A percentile compares a stretch with the other conserved stretches of the same genome.
phyloP scores from a whole-genome alignment of 192 early-diverging fungal species.

The Geosiphon pyriformis region DNA sequence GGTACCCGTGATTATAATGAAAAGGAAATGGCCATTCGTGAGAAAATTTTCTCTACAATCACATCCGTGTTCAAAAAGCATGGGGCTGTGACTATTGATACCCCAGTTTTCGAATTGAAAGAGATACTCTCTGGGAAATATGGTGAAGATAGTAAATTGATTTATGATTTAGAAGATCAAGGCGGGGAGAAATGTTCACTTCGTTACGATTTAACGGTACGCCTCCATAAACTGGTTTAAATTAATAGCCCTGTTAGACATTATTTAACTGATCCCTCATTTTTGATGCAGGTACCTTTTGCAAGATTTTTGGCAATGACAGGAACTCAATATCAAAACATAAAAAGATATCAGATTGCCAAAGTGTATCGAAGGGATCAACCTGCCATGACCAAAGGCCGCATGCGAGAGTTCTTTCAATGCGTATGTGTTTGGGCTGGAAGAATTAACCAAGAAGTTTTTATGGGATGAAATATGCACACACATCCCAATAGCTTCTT shows the following conservation, averaged over 20 bases:
- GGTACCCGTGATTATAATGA: conserved; percentile 94
- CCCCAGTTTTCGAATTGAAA: conserved; percentile 96
- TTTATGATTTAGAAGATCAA: conserved; percentile 96
- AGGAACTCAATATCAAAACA: conserved; percentile 68
- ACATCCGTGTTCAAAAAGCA: conserved; percentile 87
- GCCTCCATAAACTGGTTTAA: conserved; percentile 3
- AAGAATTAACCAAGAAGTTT: no score
- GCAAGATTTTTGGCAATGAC: conserved; percentile 95
- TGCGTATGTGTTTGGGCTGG: conserved; percentile 56
- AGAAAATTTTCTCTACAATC: conserved; percentile 87
- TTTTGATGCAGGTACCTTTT: conserved; percentile 69
- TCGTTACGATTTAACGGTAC: conserved; percentile 91
- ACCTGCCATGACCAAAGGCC: conserved; percentile 95
- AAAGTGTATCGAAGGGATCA: conserved; percentile 98
- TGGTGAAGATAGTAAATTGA: conserved; percentile 97
- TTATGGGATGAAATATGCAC: no score
- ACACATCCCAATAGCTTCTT: not conserved
- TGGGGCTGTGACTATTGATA: conserved; percentile 97
- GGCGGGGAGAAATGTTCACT: conserved; percentile 94
- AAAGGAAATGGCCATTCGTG: conserved; percentile 96
- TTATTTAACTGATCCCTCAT: conserved; percentile 1
- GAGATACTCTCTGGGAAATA: conserved; percentile 97
- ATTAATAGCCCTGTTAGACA: not conserved
- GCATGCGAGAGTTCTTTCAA: conserved; percentile 99
- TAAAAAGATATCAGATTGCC: conserved; percentile 97